phyloP scores from a whole-genome alignment of 129 eudicot genomes.

The carrot (Daucus carota) region DNA sequence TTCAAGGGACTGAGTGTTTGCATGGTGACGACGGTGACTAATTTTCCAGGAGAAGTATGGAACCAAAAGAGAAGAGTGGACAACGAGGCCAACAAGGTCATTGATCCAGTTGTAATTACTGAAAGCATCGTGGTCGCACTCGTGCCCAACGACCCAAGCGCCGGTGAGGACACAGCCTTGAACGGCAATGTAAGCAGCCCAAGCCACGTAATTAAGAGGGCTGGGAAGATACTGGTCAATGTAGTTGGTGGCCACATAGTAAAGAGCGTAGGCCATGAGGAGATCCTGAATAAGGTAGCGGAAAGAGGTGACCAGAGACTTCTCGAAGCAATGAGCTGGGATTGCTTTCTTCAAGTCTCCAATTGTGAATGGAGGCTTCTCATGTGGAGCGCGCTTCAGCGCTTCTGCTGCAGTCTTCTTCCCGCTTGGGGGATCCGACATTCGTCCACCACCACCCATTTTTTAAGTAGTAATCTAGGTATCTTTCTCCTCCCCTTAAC shows the following conservation, averaged over 20 bases:
- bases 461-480: not conserved
- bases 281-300: slow-evolving; percentile 24
- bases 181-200: slow-evolving; percentile 28
- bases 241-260: slow-evolving; percentile 21
- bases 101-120: slow-evolving; percentile 25
- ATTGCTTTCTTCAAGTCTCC: slow-evolving; percentile 33
- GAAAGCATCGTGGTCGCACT: slow-evolving; percentile 28
- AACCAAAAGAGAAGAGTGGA: slow-evolving; percentile 22
- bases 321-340: slow-evolving; percentile 25
- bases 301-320: slow-evolving; percentile 20
- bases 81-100: slow-evolving; percentile 27
- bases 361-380: slow-evolving; percentile 25
- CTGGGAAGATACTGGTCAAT: slow-evolving; percentile 15
- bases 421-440: slow-evolving; percentile 12
- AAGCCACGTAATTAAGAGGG: slow-evolving; percentile 21
- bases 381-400: slow-evolving; percentile 19
- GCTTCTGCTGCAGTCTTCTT: slow-evolving; percentile 1
- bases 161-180: slow-evolving; percentile 33
- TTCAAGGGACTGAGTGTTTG: slow-evolving; percentile 30
- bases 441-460: slow-evolving; percentile 29
- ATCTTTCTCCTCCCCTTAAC: no score
- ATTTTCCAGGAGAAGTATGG: slow-evolving; percentile 33
- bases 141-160: slow-evolving; percentile 31
- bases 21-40: slow-evolving; percentile 32
- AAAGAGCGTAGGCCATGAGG: slow-evolving; percentile 16